Base-by-base conservation (phyloP, 164 flowering plant species). In the Dillenia suffruticosa region DNA sequence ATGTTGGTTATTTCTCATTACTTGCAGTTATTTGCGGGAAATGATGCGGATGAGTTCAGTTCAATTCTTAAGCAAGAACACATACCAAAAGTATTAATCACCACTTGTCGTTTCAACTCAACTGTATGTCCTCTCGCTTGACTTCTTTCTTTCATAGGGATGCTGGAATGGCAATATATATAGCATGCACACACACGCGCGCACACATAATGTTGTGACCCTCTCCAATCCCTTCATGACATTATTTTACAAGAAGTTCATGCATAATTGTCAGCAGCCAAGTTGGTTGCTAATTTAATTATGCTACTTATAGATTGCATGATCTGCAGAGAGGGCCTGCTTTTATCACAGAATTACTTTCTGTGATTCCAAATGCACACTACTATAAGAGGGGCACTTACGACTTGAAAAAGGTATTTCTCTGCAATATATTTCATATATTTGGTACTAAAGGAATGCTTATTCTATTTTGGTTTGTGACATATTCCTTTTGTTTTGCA, bases 371-470 rank as follows among this genome's bases (percentile, higher is more conserved):
- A 16, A 94, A 91, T 81, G 85, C 97, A 2, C 80, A 84, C 51
- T 94, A 86, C 62, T 78, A 73, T 67, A 89, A 82, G 73, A 83
- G 99, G 76, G 99, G 99, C 74, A 94, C 99, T 15, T 87, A 91
- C 77, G 99, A 94, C 68, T 70, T 94, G 69, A 91, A 94, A 73
- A 87, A 89, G 97, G 97, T 90, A 49, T 17, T 60, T 32, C 2
- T 40, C 10, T 56, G 12, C 12, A 10, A 8, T 14, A 12, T 19
- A 5, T 16, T 44, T 54, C 16, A 44, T 49, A n/a, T 17, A 48
- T 43, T 63, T 45, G 40, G 48, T 32, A 12, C 9, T 22, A 44
- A 40, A 17, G 24, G 6, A 44, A 46, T 44, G 50, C 40, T 13
- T 19, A 9, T 11, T 5, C 9, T 9, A 17, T 49, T n/a, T 26